Conservation (phyloP, 2,329 filamentous ascomycete genomes). For the Epichloe bromicola region DNA sequence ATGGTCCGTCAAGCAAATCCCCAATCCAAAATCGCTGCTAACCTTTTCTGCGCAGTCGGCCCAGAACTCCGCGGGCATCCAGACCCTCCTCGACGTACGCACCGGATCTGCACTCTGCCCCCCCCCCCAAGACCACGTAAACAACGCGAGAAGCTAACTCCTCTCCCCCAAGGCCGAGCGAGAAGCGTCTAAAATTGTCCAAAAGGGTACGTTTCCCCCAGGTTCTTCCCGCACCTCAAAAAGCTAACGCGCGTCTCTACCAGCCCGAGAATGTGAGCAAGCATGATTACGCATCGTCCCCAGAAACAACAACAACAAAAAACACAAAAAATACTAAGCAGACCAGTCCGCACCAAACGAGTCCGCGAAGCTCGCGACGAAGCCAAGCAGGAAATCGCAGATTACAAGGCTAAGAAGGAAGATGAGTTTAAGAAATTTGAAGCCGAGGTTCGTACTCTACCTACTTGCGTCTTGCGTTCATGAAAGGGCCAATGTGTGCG, state of each 20-base stretch:
- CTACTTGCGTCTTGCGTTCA: neutral
- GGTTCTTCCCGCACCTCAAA: neutral
- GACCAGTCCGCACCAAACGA: conserved; percentile 67
- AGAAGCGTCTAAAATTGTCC: conserved; percentile 97
- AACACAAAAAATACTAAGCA: neutral
- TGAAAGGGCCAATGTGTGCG: too few relatives aligned
- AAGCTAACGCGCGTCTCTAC: neutral
- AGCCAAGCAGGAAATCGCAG: conserved; percentile 94
- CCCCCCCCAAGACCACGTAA: too few relatives aligned
- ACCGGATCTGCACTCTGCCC: neutral
- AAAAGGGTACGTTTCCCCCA: conserved; percentile 52
- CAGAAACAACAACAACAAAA: neutral
- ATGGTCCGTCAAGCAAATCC: conserved; percentile 4
- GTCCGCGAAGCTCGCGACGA: conserved; percentile 94
- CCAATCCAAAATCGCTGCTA: neutral
- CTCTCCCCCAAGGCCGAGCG: conserved; percentile 64
- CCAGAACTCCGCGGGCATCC: conserved; percentile 96
- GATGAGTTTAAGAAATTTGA: conserved; percentile 92
- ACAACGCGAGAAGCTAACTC: conserved; percentile 1
- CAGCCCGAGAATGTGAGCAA: conserved; percentile 76
- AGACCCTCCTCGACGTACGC: conserved; percentile 94
- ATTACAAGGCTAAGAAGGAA: conserved; percentile 82
- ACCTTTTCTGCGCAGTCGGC: conserved; percentile 54
- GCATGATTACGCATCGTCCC: neutral
- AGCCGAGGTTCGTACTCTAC: conserved; percentile 39